Percentiles rank a stretch among this genome's conserved stretches.
These are phyloP conservation scores for Schizochytrium sp. DNA, from an alignment of 108 stramenopile genomes.

Conservation along the genomic window DNA sequence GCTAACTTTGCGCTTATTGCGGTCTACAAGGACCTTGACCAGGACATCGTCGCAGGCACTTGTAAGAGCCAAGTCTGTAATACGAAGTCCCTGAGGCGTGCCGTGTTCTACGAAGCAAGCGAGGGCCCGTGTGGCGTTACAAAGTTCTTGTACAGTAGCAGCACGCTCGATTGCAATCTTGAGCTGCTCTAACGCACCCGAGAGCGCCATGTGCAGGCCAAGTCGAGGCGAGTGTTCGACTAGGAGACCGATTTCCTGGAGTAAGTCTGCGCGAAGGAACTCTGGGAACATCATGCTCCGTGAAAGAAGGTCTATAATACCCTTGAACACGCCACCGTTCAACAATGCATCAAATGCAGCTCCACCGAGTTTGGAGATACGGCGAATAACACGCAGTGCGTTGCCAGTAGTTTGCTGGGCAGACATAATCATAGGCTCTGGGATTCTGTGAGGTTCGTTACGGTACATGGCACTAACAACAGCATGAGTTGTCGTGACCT, in stretches of 20 bases:
- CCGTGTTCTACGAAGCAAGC: conserved; percentile 53
- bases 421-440: background rate
- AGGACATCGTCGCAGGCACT: conserved; percentile 34
- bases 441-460: background rate
- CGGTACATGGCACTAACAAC: background rate
- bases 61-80: conserved; percentile 34
- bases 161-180: background rate
- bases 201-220: conserved; percentile 28
- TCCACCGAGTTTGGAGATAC: conserved; percentile 39
- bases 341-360: background rate
- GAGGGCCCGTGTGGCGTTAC: conserved; percentile 53
- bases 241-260: conserved; percentile 40
- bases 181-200: conserved; percentile 14
- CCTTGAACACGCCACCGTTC: background rate
- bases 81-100: conserved; percentile 26
- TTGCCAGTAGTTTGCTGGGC: conserved; percentile 43
- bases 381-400: conserved; percentile 34
- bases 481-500: background rate
- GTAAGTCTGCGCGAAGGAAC: background rate
- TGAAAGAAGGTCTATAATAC: background rate
- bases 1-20: background rate
- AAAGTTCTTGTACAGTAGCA: background rate
- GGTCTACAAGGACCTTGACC: background rate
- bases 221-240: conserved; percentile 48
- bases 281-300: background rate